A percentile compares a stretch with the other conserved stretches of the same genome.
These are phyloP conservation scores for Zymoseptoria pseudotritici DNA, from an alignment of 2,329 filamentous ascomycete species.

Conservation along the genomic window DNA sequence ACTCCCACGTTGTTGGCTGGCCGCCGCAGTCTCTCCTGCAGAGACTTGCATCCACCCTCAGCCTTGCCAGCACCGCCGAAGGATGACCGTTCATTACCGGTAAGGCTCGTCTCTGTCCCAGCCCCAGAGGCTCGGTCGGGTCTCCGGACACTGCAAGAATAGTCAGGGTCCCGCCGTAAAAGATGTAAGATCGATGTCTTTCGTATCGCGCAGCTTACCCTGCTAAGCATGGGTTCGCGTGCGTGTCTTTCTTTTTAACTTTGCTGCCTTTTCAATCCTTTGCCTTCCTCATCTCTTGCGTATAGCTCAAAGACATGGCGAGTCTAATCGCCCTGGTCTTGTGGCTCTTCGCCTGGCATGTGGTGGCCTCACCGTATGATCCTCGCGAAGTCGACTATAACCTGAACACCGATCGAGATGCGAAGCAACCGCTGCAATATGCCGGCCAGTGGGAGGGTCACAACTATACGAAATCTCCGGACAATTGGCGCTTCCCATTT, in stretches of 20 bases:
- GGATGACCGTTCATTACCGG: neutral
- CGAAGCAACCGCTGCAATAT: slow-evolving; percentile 49
- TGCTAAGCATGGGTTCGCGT: neutral
- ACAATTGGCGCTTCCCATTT: slow-evolving; percentile 56
- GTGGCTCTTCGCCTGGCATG: neutral
- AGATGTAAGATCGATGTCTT: neutral
- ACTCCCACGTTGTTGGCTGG: neutral
- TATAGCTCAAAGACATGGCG: neutral
- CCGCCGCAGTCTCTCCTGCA: neutral
- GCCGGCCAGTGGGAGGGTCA: slow-evolving; percentile 33
- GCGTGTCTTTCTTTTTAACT: neutral
- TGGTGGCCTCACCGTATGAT: slow-evolving; percentile 31
- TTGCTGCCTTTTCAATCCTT: neutral
- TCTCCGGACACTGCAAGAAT: neutral
- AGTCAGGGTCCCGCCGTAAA: neutral
- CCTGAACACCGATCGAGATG: slow-evolving; percentile 50
- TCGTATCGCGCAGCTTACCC: neutral
- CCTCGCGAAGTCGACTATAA: slow-evolving; percentile 46
- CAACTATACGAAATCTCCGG: slow-evolving; percentile 45
- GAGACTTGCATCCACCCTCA: neutral
- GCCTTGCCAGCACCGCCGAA: neutral
- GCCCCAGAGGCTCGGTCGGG: neutral
- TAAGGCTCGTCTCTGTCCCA: neutral
- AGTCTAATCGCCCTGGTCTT: neutral
- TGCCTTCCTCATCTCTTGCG: neutral